Evolutionary conservation across 2,329 filamentous ascomycete genomes (phyloP), one percentile per base, ranked within the genome.

Genomic region (Ophiostoma montium): DNA sequence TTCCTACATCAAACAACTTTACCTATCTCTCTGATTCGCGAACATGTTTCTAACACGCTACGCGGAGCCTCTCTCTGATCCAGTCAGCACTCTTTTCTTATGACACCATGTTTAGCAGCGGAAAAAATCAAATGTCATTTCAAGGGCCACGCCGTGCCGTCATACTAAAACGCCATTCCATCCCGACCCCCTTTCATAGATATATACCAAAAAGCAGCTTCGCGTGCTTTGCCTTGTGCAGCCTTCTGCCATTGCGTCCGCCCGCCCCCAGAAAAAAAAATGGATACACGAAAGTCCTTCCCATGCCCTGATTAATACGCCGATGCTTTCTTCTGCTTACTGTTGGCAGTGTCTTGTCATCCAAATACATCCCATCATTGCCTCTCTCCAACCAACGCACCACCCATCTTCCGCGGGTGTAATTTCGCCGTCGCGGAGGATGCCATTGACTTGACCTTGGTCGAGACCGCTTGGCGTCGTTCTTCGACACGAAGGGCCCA

Each of bases 401-500:
- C 12, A n/a, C n/a, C n/a, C n/a, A 16, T 27, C 9, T 32, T 16
- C 8, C 30, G 35, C 11, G 46, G 48, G 39, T 6, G 21, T 15
- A n/a, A 12, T 9, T 12, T n/a, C 15, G 10, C 30, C 15, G 23
- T 15, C 18, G 8, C 6, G 8, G 11, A 4, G n/a, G 23, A 15
- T 10, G 39, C 9, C n/a, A 42, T 23, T 16, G 39, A 42, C 23
- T 38, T 50, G 3, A 12, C 35, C 33, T 16, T 23, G 15, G 56
- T 50, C 46, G 55, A 55, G 48, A 55, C 56, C 30, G 57, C 53
- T 35, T 65, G 60, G 57, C 60, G 67, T 50, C 60, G 58, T 55
- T 68, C 64, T 57, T 74, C 67, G 36, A 68, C 60, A 49, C 61
- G 63, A 7, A 74, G 57, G 50, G 64, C 62, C 69, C 70, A 75